Conservation (phyloP, 495 filamentous ascomycete genomes). For the Neurospora africana region DNA sequence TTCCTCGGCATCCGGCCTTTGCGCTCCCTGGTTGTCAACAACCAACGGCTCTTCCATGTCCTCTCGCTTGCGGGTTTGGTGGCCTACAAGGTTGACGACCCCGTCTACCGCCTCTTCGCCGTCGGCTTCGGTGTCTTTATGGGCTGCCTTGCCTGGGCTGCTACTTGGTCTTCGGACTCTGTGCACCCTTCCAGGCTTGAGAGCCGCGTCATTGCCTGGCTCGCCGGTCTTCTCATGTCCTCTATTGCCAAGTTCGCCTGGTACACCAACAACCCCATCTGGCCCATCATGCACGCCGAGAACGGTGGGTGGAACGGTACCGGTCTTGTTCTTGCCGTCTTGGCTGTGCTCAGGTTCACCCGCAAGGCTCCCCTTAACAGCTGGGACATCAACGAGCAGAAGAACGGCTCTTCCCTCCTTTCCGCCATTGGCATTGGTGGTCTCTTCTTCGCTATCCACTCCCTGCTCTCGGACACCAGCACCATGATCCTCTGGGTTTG, state of each 20-base stretch:
- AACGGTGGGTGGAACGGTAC: constrained; percentile 92
- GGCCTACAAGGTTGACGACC: constrained; percentile 64
- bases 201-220: constrained; percentile 67
- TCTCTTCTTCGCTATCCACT: constrained; percentile 84
- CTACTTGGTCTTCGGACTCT: constrained; percentile 67
- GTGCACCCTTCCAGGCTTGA: constrained; percentile 67
- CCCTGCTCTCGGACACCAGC: constrained; percentile 89
- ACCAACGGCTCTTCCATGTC: constrained; percentile 60
- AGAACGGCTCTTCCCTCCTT: constrained; percentile 57
- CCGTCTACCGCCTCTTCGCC: constrained; percentile 66
- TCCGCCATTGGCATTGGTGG: constrained; percentile 72
- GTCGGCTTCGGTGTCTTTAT: constrained; percentile 70
- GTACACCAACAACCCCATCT: constrained; percentile 94
- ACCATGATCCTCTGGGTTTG: constrained; percentile 99
- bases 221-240: constrained; percentile 72
- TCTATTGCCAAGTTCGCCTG: constrained; percentile 87
- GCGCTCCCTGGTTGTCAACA: constrained; percentile 54
- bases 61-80: constrained; percentile 69
- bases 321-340: constrained; percentile 63
- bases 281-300: constrained; percentile 79
- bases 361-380: constrained; percentile 44
- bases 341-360: constrained; percentile 64
- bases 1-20: constrained; percentile 64
- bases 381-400: constrained; percentile 29
- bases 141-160: constrained; percentile 71